These are phyloP conservation scores for Fusarium bactridioides DNA, from an alignment of 2,329 filamentous ascomycete genomes.

Conservation along the genomic window DNA sequence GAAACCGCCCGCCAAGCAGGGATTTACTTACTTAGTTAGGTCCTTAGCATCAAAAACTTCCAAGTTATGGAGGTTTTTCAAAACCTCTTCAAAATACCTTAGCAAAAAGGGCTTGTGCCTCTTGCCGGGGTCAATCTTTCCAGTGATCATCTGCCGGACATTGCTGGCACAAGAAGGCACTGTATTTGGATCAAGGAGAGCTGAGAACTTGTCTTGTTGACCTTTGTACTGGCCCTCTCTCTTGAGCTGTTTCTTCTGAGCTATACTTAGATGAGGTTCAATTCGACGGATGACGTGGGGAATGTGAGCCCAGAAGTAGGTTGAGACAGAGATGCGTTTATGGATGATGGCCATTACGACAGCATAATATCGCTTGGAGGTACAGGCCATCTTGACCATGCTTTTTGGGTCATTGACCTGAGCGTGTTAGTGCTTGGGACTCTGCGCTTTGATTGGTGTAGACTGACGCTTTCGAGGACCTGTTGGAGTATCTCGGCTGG, in stretches of 20 bases:
- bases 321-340: background rate
- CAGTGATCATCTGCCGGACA: slow-evolving; percentile 4
- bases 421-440: fast-evolving
- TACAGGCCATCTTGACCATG: slow-evolving; percentile 2
- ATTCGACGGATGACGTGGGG: background rate
- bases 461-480: background rate
- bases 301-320: background rate
- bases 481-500: background rate
- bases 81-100: background rate
- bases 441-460: fast-evolving
- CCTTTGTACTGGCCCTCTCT: background rate
- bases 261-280: slow-evolving; percentile 3
- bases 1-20: fast-evolving
- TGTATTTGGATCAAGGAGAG: background rate
- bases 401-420: background rate
- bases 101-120: background rate
- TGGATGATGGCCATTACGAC: background rate
- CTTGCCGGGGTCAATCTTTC: background rate
- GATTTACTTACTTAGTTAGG: background rate
- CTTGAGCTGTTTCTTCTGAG: slow-evolving; percentile 4
- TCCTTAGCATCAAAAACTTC: background rate
- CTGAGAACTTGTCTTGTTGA: background rate
- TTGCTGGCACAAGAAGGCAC: background rate
- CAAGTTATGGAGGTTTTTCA: slow-evolving; percentile 2
- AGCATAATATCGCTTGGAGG: background rate